A percentile compares a stretch with the other conserved stretches of the same genome.
Conservation (phyloP, 2,329 filamentous ascomycete genomes). For the Hymenoscyphus albidus region DNA sequence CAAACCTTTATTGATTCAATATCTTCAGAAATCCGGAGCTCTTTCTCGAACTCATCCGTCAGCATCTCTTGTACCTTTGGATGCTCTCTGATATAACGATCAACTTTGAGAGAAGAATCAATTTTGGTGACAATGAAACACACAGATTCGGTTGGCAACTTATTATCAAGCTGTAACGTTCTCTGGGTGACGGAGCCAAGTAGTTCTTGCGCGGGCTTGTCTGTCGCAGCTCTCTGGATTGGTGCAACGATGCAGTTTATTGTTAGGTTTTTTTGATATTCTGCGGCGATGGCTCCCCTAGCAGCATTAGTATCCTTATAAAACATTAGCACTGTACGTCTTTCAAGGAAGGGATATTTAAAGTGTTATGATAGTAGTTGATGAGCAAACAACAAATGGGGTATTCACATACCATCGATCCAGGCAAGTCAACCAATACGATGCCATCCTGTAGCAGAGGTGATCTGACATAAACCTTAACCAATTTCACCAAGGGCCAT, state of each 20-base stretch:
- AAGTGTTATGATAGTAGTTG: too few species aligned
- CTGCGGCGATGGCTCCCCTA: slow-evolving; percentile 16
- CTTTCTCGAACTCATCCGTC: too few species aligned
- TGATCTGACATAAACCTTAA: slow-evolving; percentile 15
- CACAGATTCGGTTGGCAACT: slow-evolving; percentile 15
- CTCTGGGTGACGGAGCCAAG: slow-evolving; percentile 16
- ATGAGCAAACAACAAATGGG: too few species aligned
- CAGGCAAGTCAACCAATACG: slow-evolving; percentile 24
- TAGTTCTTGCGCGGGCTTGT: slow-evolving; percentile 20
- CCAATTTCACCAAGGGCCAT: slow-evolving; percentile 25
- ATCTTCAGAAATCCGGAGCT: too few species aligned
- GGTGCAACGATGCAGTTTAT: slow-evolving; percentile 22
- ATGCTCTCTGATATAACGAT: slow-evolving; percentile 14
- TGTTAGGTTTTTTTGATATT: slow-evolving; percentile 19
- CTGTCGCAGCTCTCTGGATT: slow-evolving; percentile 13
- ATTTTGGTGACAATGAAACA: slow-evolving; percentile 23
- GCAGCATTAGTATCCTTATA: slow-evolving; percentile 22
- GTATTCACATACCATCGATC: slow-evolving; percentile 5
- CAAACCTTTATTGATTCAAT: too few species aligned
- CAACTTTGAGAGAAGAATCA: slow-evolving; percentile 15
- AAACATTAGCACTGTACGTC: too few species aligned
- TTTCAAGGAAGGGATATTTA: too few species aligned
- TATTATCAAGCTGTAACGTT: slow-evolving; percentile 23
- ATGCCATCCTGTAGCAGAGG: slow-evolving; percentile 20
- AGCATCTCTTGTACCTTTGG: slow-evolving; percentile 5